These are phyloP conservation scores for Metarhizium humberi DNA, from an alignment of 2,329 filamentous ascomycete species.

Conservation along the genomic window DNA sequence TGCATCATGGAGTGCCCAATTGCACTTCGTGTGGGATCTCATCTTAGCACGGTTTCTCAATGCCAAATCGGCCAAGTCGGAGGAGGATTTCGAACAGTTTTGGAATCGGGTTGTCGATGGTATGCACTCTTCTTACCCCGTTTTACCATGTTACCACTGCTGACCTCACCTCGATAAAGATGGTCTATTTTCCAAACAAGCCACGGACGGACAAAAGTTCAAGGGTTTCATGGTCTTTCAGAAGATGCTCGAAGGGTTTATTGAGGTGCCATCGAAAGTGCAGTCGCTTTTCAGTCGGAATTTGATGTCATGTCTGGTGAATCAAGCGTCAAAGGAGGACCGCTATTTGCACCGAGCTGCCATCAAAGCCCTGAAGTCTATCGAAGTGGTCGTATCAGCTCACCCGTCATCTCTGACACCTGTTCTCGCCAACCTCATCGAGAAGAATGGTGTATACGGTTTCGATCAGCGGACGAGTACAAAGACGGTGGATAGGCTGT, in stretches of 20 bases:
- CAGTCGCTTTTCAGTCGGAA: constrained; percentile 70
- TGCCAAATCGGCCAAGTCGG: constrained; percentile 21
- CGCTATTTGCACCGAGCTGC: constrained; percentile 74
- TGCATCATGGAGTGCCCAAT: constrained; percentile 67
- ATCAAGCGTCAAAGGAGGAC: constrained; percentile 70
- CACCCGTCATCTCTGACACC: constrained; percentile 49
- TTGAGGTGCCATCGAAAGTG: constrained; percentile 35
- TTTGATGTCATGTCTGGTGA: constrained; percentile 70
- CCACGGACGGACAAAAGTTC: constrained; percentile 83
- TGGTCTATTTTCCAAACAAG: constrained; percentile 70
- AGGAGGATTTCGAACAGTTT: constrained; percentile 59
- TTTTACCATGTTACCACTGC: not conserved
- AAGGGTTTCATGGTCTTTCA: constrained; percentile 85
- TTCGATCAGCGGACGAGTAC: constrained; percentile 83
- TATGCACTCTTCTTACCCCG: constrained; percentile 31
- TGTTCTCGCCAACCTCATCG: constrained; percentile 59
- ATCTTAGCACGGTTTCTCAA: constrained; percentile 51
- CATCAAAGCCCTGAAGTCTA: constrained; percentile 61
- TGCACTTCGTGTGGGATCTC: constrained; percentile 83
- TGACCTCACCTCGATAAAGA: constrained; percentile 38
- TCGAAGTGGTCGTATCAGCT: constrained; percentile 55
- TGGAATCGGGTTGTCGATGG: constrained; percentile 84
- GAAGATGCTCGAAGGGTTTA: constrained; percentile 54
- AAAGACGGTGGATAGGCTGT: constrained; percentile 70
- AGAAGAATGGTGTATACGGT: constrained; percentile 60